These are phyloP conservation scores for Leptomonas pyrrhocoris DNA, from an alignment of 208 protist genomes.

Conservation along the genomic window DNA sequence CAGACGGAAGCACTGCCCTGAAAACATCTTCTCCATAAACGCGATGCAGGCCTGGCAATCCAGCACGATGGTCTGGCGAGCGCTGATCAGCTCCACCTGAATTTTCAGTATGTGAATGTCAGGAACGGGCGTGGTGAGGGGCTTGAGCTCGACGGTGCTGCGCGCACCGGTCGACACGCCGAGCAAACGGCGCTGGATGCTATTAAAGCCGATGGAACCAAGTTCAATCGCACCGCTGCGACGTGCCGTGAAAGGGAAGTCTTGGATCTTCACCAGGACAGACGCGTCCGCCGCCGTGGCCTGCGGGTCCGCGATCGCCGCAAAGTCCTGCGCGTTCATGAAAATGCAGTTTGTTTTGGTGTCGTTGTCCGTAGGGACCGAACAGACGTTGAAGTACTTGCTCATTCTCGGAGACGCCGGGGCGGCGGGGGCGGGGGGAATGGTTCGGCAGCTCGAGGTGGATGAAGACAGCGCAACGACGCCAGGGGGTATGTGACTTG, in stretches of 20 bases:
- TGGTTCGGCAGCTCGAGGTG: no score
- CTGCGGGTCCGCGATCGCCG: constrained; percentile 28
- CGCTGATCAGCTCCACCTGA: constrained; percentile 57
- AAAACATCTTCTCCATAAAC: constrained; percentile 54
- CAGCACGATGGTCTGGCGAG: constrained; percentile 62
- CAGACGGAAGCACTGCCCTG: constrained; percentile 61
- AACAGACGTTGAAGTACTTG: constrained; percentile 46
- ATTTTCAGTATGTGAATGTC: constrained; percentile 44
- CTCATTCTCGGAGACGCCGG: no score
- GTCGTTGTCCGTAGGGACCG: constrained; percentile 64
- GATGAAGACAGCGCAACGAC: no score
- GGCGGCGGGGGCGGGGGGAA: no score
- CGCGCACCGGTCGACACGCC: constrained; percentile 59
- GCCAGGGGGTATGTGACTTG: no score
- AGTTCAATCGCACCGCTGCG: constrained; percentile 36
- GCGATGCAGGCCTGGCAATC: constrained; percentile 66
- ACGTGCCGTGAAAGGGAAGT: constrained; percentile 60
- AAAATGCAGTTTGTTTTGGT: constrained; percentile 73
- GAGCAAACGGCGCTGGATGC: constrained; percentile 76
- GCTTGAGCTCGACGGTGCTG: constrained; percentile 47
- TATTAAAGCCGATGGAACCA: constrained; percentile 73
- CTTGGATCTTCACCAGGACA: constrained; percentile 53
- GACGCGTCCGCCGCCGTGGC: not conserved
- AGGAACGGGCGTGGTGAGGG: constrained; percentile 28
- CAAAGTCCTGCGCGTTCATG: constrained; percentile 41